A percentile compares a stretch with the other conserved stretches of the same genome.
These are phyloP conservation scores for Dipodascus albidus DNA, from an alignment of 805 yeast species.

Conservation along the genomic window DNA sequence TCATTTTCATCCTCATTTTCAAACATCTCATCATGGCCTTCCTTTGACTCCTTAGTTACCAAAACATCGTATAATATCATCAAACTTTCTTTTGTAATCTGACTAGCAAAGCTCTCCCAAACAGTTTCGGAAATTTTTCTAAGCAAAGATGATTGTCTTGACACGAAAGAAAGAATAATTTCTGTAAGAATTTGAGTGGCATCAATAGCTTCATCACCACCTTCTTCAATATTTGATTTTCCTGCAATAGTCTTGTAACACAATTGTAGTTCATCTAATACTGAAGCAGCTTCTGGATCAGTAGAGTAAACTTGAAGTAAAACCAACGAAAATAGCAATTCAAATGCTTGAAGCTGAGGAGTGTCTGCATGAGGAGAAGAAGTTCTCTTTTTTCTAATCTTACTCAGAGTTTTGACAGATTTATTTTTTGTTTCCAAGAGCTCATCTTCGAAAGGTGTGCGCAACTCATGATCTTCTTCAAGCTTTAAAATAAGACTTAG, in stretches of 20 bases:
- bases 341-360: slow-evolving; percentile 51
- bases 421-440: slow-evolving; percentile 36
- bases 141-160: slow-evolving; percentile 46
- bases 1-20: slow-evolving; percentile 25
- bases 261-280: slow-evolving; percentile 58
- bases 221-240: slow-evolving; percentile 30
- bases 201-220: slow-evolving; percentile 29
- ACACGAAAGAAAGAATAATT: slow-evolving; percentile 42
- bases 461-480: slow-evolving; percentile 12
- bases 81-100: slow-evolving; percentile 35
- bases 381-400: slow-evolving; percentile 29
- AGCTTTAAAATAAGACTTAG: slow-evolving; percentile 28
- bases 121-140: slow-evolving; percentile 45
- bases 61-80: slow-evolving; percentile 36
- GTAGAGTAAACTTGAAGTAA: slow-evolving; percentile 69
- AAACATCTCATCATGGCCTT: slow-evolving; percentile 36
- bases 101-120: slow-evolving; percentile 44
- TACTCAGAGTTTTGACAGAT: slow-evolving; percentile 37
- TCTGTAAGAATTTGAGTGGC: slow-evolving; percentile 43
- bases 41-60: slow-evolving; percentile 12
- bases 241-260: slow-evolving; percentile 39
- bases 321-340: slow-evolving; percentile 64
- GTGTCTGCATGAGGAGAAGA: slow-evolving; percentile 27
- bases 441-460: slow-evolving; percentile 44
- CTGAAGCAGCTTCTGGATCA: slow-evolving; percentile 56